Base-by-base conservation (phyloP, 148 eudicot genomes). In the Dysphania ambrosioides region DNA sequence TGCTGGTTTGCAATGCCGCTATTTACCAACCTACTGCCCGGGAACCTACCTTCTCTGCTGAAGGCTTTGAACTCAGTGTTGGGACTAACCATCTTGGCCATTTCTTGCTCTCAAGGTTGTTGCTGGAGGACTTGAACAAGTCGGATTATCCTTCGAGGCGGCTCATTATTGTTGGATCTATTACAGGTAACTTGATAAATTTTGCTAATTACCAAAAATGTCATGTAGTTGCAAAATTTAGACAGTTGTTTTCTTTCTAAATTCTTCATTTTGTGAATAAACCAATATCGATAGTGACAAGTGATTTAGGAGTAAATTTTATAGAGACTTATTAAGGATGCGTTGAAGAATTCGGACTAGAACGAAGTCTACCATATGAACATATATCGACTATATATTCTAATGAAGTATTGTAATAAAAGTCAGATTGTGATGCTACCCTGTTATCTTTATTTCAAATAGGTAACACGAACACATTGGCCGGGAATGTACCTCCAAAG, bases 401-500 rank as follows among this genome's bases (percentile, higher is more conserved):
- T 6, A 11, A 42, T 8, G 47, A 21, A 57, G 1, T 57, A 0
- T 57, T n/a, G 49, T 66, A 49, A 32, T 65, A 34, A 51, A 21
- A 41, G 23, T 74, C 5, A 6, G 26, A 21, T 24, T 40, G 16
- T 75, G 68, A 68, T 35, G 55, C 29, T 31, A 49, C 8, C 12
- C 4, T 71, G n/a, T 26, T 0, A 44, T 29, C 4, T 57, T 16
- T 79, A 3, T 27, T 24, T 42, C 30, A 26, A 3, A 30, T 78
- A 88, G 98, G 98, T 61, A 93, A 93, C 81, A 91, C 98, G 6
- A 93, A 93, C 76, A 93, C 98, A 68, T 76, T 93, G 80, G 98
- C 98, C 0, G 98, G 98, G 7, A 93, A 93, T 71, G 96, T 93
- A 34, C 98, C 98, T 32, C 98, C 98, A 35, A 93, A 90, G 86